Conservation (phyloP, 805 yeast genomes). For the Starmerella cellae region DNA sequence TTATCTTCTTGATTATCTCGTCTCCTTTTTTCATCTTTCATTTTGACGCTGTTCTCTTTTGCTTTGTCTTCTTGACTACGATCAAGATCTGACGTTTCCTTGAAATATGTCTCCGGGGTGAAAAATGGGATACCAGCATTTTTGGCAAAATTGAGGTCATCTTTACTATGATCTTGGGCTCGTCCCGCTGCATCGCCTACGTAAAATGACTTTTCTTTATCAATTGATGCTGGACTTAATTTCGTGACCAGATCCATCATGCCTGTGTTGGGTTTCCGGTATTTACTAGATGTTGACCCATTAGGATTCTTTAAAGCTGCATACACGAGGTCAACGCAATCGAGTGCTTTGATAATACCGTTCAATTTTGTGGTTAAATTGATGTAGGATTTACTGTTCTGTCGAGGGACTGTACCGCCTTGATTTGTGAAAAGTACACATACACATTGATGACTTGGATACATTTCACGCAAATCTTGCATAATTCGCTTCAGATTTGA, state of each 20-base stretch:
- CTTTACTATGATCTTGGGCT: conserved; percentile 59
- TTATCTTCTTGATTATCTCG: too few species aligned
- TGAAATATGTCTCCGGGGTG: conserved; percentile 60
- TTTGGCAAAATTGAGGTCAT: conserved; percentile 60
- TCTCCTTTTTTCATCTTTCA: too few species aligned
- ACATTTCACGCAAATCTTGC: not conserved
- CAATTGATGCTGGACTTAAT: conserved; percentile 32
- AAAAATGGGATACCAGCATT: conserved; percentile 41
- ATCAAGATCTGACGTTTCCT: not conserved
- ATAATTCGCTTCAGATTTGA: conserved; percentile 6
- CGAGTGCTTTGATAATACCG: conserved; percentile 8
- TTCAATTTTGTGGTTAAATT: conserved; percentile 24
- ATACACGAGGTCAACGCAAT: conserved; percentile 30
- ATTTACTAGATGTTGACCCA: conserved; percentile 14
- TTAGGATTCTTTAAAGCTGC: conserved; percentile 46
- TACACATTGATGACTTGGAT: conserved; percentile 21
- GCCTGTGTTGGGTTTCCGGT: conserved; percentile 57
- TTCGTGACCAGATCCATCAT: conserved; percentile 51
- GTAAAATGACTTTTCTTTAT: conserved; percentile 39
- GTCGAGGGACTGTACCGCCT: conserved; percentile 42
- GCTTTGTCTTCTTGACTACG: too few species aligned
- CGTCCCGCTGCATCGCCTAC: conserved; percentile 99
- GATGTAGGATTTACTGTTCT: conserved; percentile 28
- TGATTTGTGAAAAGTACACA: conserved; percentile 78
- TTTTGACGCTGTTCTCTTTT: too few species aligned